Conservation (phyloP, 768 basidiomycete species). For the Leccinum ochraceum region DNA sequence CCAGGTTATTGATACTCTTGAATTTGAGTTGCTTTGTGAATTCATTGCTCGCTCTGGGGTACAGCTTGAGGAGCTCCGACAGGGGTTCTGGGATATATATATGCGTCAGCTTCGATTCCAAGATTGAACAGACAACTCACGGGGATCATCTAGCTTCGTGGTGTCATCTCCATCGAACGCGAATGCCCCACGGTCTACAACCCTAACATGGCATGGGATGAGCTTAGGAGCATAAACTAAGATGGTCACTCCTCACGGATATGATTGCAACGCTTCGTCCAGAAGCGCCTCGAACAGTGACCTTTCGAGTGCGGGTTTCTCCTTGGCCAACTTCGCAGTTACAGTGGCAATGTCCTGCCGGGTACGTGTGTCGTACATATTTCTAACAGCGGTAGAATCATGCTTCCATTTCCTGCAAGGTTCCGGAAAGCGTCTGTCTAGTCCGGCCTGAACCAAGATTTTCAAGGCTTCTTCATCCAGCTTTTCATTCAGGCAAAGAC, state of each 20-base stretch:
- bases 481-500: conserved; percentile 24
- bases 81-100: conserved; percentile 14
- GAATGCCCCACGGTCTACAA: conserved; percentile 19
- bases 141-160: neutral
- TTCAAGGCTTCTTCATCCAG: conserved; percentile 28
- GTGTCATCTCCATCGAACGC: neutral
- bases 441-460: conserved; percentile 31
- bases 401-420: conserved; percentile 28
- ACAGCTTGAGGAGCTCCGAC: neutral
- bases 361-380: neutral
- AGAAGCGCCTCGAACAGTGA: conserved; percentile 29
- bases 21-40: conserved; percentile 4
- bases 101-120: neutral
- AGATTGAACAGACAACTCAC: neutral
- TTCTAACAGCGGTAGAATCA: conserved; percentile 4
- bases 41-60: conserved; percentile 17
- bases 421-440: conserved; percentile 27
- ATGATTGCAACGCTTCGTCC: conserved; percentile 21
- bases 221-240: neutral
- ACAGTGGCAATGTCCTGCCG: neutral
- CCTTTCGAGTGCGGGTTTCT: conserved; percentile 11
- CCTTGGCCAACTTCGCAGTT: conserved; percentile 2
- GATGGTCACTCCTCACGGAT: conserved; percentile 29
- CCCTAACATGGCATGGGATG: conserved; percentile 1
- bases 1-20: conserved; percentile 6